Evolutionary conservation across 805 yeast species (phyloP).

Genomic region (Monosporozyma unispora): DNA sequence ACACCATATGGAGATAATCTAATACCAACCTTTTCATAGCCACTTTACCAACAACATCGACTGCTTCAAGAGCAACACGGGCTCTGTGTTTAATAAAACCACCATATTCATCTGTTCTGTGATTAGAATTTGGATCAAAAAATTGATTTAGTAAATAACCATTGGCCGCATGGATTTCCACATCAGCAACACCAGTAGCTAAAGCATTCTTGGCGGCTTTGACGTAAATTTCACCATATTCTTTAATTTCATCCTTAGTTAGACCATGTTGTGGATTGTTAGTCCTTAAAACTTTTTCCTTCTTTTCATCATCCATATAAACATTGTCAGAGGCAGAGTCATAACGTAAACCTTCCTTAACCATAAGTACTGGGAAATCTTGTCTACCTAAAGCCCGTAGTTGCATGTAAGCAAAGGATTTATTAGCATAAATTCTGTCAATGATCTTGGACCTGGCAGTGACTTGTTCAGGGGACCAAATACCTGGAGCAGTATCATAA

Average conservation of each 20-base stretch:
- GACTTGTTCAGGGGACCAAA: slow-evolving; percentile 40
- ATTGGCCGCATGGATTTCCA: slow-evolving; percentile 61
- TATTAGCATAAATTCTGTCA: slow-evolving; percentile 38
- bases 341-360: slow-evolving; percentile 31
- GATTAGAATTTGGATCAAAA: slow-evolving; percentile 37
- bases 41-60: slow-evolving; percentile 43
- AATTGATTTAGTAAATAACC: slow-evolving; percentile 58
- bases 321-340: slow-evolving; percentile 34
- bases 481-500: slow-evolving; percentile 40
- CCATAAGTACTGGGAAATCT: slow-evolving; percentile 13
- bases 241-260: slow-evolving; percentile 30
- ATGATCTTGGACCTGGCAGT: slow-evolving; percentile 41
- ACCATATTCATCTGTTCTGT: slow-evolving; percentile 46
- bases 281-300: slow-evolving; percentile 29
- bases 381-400: slow-evolving; percentile 1
- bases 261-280: slow-evolving; percentile 27
- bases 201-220: slow-evolving; percentile 35
- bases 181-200: slow-evolving; percentile 43
- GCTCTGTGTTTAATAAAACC: slow-evolving; percentile 44
- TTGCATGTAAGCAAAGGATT: background rate
- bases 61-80: slow-evolving; percentile 36
- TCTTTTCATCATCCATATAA: slow-evolving; percentile 28
- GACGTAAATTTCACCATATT: slow-evolving; percentile 32
- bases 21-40: slow-evolving; percentile 24
- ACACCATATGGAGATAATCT: slow-evolving; percentile 41